These are phyloP conservation scores for Phytophthora boehmeriae DNA, from an alignment of 352 stramenopile genomes.

Conservation along the genomic window DNA sequence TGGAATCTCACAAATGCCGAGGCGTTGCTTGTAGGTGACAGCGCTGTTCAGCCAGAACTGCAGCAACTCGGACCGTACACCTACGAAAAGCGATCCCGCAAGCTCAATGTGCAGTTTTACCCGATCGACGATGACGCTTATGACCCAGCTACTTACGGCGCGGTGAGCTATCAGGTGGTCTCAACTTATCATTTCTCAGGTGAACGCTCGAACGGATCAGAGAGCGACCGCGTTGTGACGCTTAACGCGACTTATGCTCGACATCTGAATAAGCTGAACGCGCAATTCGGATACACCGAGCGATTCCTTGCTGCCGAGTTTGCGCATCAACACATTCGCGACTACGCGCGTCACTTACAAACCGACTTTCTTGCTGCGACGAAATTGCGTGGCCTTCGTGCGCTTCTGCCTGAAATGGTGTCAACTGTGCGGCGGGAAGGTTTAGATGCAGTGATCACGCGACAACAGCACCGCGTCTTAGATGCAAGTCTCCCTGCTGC, in stretches of 20 bases:
- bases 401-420: constrained; percentile 49
- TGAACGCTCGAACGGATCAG: constrained; percentile 66
- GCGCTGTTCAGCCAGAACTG: constrained; percentile 28
- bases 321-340: constrained; percentile 51
- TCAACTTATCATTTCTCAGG: constrained; percentile 51
- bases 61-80: constrained; percentile 67
- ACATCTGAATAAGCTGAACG: constrained; percentile 49
- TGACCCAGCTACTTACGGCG: constrained; percentile 28
- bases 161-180: constrained; percentile 58
- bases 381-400: constrained; percentile 57
- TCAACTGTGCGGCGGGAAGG: constrained; percentile 38
- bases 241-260: constrained; percentile 69
- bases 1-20: constrained; percentile 74
- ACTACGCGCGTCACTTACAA: constrained; percentile 49
- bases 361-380: constrained; percentile 60
- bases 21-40: constrained; percentile 38
- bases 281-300: constrained; percentile 50
- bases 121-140: constrained; percentile 28
- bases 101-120: constrained; percentile 56
- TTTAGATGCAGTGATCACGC: constrained; percentile 42
- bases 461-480: constrained; percentile 49
- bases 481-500: constrained; percentile 49
- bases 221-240: constrained; percentile 56
- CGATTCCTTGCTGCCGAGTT: constrained; percentile 65
- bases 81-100: constrained; percentile 68